These are phyloP conservation scores for Phytophthora litchii DNA, from an alignment of 352 stramenopile genomes.

Conservation along the genomic window DNA sequence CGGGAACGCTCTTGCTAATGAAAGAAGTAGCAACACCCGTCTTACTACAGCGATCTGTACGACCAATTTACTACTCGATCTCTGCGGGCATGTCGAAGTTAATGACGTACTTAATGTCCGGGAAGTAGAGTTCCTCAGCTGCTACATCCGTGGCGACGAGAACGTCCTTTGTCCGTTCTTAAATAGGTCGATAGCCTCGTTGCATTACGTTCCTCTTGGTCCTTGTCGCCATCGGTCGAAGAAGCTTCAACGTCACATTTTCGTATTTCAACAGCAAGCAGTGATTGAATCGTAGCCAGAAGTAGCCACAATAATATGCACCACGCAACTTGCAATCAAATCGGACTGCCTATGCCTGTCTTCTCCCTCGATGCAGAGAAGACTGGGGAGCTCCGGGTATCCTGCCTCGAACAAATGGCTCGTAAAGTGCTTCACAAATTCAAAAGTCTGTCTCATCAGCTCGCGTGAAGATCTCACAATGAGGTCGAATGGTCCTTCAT, in stretches of 20 bases:
- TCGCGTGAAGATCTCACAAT: constrained; percentile 97
- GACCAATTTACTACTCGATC: constrained; percentile 99
- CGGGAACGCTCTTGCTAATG: constrained; percentile 97
- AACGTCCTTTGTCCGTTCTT: constrained; percentile 95
- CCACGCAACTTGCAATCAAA: constrained; percentile 81
- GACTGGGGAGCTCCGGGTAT: constrained; percentile 86
- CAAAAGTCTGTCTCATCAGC: constrained; percentile 97
- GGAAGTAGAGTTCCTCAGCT: constrained; percentile 98
- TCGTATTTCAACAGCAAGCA: constrained; percentile 97
- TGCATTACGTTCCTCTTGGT: constrained; percentile 98
- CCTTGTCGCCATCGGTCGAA: constrained; percentile 98
- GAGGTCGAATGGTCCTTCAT: constrained; percentile 97
- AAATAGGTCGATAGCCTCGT: constrained; percentile 96
- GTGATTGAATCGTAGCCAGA: constrained; percentile 97
- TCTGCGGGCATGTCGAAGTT: constrained; percentile 99
- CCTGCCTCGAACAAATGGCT: constrained; percentile 65
- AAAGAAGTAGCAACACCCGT: constrained; percentile 98
- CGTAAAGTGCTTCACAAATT: constrained; percentile 96
- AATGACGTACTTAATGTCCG: constrained; percentile 99
- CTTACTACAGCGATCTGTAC: constrained; percentile 98
- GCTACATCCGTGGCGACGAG: constrained; percentile 98
- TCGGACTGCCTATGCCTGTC: constrained; percentile 93
- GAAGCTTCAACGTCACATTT: constrained; percentile 95
- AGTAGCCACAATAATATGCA: constrained; percentile 98
- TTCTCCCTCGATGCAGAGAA: constrained; percentile 97